Evolutionary conservation across 2,329 filamentous ascomycete species (phyloP).

Genomic region (Cercospora berteroae): DNA sequence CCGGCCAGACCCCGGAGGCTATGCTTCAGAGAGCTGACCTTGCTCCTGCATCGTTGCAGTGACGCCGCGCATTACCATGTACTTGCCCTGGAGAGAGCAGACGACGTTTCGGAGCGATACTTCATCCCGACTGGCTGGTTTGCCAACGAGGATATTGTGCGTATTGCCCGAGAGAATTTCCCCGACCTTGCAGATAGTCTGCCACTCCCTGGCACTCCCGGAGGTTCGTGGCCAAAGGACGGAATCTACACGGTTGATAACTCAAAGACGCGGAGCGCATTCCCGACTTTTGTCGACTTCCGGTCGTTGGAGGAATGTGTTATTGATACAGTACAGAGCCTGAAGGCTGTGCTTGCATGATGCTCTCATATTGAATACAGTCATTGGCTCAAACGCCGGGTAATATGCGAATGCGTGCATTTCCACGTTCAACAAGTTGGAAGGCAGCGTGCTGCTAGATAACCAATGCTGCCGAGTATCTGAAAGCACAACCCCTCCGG

Average conservation of each 20-base stretch:
- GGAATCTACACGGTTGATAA: constrained; percentile 1
- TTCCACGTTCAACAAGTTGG: not conserved
- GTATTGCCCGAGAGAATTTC: not conserved
- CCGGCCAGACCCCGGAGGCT: not conserved
- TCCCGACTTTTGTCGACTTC: not conserved
- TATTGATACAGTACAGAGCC: constrained; percentile 2
- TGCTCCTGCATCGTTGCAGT: not conserved
- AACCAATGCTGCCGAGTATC: not conserved
- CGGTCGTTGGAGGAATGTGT: not conserved
- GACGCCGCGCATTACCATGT: constrained; percentile 6
- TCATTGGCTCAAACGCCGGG: not conserved
- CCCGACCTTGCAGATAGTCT: not conserved
- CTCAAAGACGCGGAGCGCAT: not conserved
- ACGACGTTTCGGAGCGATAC: constrained; percentile 3
- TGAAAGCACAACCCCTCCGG: not conserved
- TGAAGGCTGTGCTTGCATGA: constrained; percentile 2
- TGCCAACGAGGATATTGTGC: constrained; percentile 3
- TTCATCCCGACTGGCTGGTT: constrained; percentile 8
- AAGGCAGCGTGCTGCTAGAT: not conserved
- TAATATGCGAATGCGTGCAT: not conserved
- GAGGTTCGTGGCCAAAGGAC: not conserved
- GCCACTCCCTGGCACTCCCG: not conserved
- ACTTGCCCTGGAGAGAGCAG: not conserved
- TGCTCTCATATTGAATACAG: not conserved
- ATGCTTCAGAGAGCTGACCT: not conserved